Conservation (phyloP, 257 asterid species). For the Ilex aquifolium region DNA sequence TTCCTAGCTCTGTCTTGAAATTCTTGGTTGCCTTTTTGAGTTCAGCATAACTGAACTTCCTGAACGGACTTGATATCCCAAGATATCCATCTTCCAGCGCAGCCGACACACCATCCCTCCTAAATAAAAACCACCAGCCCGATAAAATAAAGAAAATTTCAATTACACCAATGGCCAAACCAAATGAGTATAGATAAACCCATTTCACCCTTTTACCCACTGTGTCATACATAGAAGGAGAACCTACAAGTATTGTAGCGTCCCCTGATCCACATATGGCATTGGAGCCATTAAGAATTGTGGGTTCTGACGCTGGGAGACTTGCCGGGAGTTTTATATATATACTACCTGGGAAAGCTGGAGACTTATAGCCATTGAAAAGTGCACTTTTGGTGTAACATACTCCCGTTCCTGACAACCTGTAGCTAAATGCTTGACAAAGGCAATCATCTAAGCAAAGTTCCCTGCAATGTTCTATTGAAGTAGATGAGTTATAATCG, state of each 20-base stretch:
- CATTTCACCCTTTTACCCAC: constrained; percentile 16
- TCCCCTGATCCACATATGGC: constrained; percentile 1
- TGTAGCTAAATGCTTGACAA: constrained; percentile 51
- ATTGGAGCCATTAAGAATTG: constrained; percentile 3
- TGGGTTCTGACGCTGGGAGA: constrained; percentile 20
- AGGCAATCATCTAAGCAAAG: constrained; percentile 29
- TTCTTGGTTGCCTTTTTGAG: constrained; percentile 27
- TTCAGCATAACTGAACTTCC: constrained; percentile 23
- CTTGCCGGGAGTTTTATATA: constrained; percentile 42
- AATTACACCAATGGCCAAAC: constrained; percentile 17
- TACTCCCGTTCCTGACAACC: constrained; percentile 35
- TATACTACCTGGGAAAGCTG: constrained; percentile 42
- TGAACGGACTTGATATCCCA: constrained; percentile 23
- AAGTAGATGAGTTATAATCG: constrained; percentile 8
- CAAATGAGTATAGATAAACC: constrained; percentile 25
- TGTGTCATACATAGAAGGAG: constrained; percentile 14
- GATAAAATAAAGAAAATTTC: constrained; percentile 17
- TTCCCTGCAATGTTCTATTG: constrained; percentile 34
- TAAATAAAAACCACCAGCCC: constrained; percentile 31
- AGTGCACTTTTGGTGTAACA: constrained; percentile 51
- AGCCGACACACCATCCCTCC: constrained; percentile 18
- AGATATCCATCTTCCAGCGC: constrained; percentile 24
- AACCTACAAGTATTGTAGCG: constrained; percentile 5
- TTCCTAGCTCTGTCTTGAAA: constrained; percentile 31
- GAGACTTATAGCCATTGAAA: constrained; percentile 45